Conservation (phyloP, 225 moss, liverwort and hornwort genomes). For the Lunularia cruciata region DNA sequence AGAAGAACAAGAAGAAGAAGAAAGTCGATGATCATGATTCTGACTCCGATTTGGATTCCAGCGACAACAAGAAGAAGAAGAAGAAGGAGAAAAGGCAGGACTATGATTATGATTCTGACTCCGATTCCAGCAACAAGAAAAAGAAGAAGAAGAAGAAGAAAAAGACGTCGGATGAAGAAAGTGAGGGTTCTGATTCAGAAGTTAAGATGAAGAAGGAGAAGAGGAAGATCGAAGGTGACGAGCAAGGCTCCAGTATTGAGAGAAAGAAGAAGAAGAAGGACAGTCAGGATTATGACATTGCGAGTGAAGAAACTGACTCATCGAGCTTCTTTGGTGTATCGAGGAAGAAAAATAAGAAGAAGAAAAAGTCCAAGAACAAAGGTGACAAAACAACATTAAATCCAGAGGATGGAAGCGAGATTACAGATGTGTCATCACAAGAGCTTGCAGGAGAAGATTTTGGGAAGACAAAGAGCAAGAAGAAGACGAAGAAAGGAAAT, state of each 20-base stretch:
- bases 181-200: no score
- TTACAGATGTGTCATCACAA: no score
- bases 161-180: no score
- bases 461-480: not conserved
- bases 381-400: no score
- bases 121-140: not conserved
- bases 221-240: not conserved
- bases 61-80: not conserved
- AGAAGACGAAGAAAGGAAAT: not conserved
- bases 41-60: not conserved
- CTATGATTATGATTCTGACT: not conserved
- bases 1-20: slow-evolving; percentile 6
- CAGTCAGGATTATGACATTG: not conserved
- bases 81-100: not conserved
- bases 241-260: not conserved
- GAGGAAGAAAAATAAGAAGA: no score
- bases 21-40: not conserved
- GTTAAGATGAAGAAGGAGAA: no score
- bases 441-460: no score
- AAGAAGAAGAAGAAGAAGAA: not conserved
- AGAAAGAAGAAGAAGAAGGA: not conserved
- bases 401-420: no score
- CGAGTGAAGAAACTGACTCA: no score
- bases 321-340: no score
- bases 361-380: no score